phyloP scores from a whole-genome alignment of 2,329 filamentous ascomycete species.

The Pochonia chlamydosporia region DNA sequence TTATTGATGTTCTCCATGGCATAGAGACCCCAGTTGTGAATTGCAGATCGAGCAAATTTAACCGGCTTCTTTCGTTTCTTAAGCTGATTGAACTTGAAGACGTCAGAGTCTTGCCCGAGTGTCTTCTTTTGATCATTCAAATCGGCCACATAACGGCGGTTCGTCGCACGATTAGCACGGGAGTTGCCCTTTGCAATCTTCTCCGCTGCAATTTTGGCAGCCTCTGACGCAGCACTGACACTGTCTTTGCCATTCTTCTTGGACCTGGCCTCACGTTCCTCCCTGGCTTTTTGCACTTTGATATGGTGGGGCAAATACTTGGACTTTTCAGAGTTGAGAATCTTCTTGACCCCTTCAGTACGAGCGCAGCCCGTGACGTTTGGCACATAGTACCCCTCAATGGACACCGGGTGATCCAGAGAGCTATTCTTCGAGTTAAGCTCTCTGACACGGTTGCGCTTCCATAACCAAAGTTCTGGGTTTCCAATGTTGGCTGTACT shows the following conservation, averaged over 20 bases:
- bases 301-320: conserved; percentile 97
- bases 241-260: conserved; percentile 63
- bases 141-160: conserved; percentile 88
- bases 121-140: conserved; percentile 92
- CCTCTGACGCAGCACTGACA: conserved; percentile 60
- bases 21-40: conserved; percentile 98
- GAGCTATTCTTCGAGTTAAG: conserved; percentile 38
- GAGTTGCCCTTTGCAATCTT: conserved; percentile 87
- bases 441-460: conserved; percentile 47
- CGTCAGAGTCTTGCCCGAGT: conserved; percentile 77
- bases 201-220: conserved; percentile 67
- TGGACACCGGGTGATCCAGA: conserved; percentile 31
- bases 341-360: conserved; percentile 92
- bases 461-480: conserved; percentile 52
- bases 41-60: conserved; percentile 93
- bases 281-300: conserved; percentile 85
- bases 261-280: conserved; percentile 76
- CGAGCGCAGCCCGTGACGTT: conserved; percentile 81
- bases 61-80: conserved; percentile 99
- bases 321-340: conserved; percentile 94
- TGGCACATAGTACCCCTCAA: conserved; percentile 71
- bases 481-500: conserved; percentile 38
- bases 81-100: conserved; percentile 95
- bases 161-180: conserved; percentile 89
- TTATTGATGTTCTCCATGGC: conserved; percentile 95